A percentile compares a stretch with the other conserved stretches of the same genome.
phyloP scores from a whole-genome alignment of 2,329 filamentous ascomycete genomes.

The Emergomyces africanus region DNA sequence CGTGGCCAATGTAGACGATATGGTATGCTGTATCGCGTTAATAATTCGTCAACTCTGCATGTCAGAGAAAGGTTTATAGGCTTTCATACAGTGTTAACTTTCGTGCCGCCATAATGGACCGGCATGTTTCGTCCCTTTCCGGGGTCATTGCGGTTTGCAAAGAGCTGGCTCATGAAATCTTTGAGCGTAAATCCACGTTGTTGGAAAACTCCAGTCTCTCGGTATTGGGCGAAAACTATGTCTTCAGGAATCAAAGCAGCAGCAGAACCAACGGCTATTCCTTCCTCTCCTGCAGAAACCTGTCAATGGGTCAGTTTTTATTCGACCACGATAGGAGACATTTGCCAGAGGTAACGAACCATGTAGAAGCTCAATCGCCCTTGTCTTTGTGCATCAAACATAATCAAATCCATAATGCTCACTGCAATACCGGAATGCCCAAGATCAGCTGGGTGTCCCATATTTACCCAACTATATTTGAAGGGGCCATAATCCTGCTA shows the following conservation, averaged over 20 bases:
- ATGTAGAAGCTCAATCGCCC: slow-evolving; percentile 95
- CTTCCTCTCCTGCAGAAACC: slow-evolving; percentile 82
- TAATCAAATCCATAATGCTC: slow-evolving; percentile 88
- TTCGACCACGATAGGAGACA: background rate
- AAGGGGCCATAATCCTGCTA: no score
- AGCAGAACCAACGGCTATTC: slow-evolving; percentile 78
- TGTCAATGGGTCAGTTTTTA: slow-evolving; percentile 13
- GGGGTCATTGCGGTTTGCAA: slow-evolving; percentile 69
- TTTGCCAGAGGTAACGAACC: slow-evolving; percentile 38
- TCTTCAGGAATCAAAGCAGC: slow-evolving; percentile 73
- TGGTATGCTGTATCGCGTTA: slow-evolving; percentile 53
- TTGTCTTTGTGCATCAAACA: slow-evolving; percentile 96
- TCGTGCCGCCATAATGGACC: slow-evolving; percentile 79
- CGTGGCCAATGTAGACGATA: slow-evolving; percentile 74
- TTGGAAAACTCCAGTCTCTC: slow-evolving; percentile 82
- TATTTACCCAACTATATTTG: no score
- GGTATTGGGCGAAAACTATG: slow-evolving; percentile 87
- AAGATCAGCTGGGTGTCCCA: background rate
- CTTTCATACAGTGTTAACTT: slow-evolving; percentile 62
- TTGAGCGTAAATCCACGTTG: slow-evolving; percentile 76
- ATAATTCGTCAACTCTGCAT: background rate
- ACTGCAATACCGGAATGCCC: slow-evolving; percentile 26
- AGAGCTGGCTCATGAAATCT: slow-evolving; percentile 92
- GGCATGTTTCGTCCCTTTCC: slow-evolving; percentile 91
- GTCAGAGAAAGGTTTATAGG: background rate